A percentile compares a stretch with the other conserved stretches of the same genome.
phyloP scores from a whole-genome alignment of 1,139 yeast species.

The Candida buenavistaensis region DNA sequence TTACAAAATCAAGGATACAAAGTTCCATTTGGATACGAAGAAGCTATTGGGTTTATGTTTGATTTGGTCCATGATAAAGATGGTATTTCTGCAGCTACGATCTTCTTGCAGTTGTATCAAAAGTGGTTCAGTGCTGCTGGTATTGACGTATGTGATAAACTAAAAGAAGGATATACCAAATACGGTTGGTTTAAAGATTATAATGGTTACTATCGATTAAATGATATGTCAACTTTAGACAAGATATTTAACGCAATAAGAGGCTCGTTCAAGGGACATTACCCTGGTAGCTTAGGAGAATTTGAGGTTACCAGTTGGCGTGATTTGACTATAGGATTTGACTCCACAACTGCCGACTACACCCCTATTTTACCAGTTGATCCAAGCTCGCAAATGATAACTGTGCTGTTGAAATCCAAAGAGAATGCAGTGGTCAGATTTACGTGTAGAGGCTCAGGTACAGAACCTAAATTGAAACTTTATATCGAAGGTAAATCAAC shows the following conservation, averaged over 20 bases:
- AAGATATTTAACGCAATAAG: slow-evolving; percentile 54
- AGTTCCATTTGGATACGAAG: slow-evolving; percentile 93
- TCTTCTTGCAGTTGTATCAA: slow-evolving; percentile 74
- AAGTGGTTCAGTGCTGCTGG: slow-evolving; percentile 41
- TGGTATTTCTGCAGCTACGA: slow-evolving; percentile 78
- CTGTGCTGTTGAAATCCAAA: slow-evolving; percentile 42
- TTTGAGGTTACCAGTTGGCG: slow-evolving; percentile 68
- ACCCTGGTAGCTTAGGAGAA: slow-evolving; percentile 49
- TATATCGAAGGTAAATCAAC: slow-evolving; percentile 76
- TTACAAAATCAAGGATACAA: slow-evolving; percentile 59
- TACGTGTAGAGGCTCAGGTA: slow-evolving; percentile 93
- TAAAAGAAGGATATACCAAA: slow-evolving; percentile 57
- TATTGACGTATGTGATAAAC: slow-evolving; percentile 42
- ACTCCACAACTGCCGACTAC: slow-evolving; percentile 60
- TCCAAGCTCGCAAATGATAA: slow-evolving; percentile 80
- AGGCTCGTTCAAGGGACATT: slow-evolving; percentile 33
- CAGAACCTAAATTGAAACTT: slow-evolving; percentile 92
- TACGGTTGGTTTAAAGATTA: slow-evolving; percentile 83
- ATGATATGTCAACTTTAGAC: slow-evolving; percentile 51
- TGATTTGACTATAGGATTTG: slow-evolving; percentile 82
- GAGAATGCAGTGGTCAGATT: slow-evolving; percentile 53
- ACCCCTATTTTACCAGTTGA: slow-evolving; percentile 72
- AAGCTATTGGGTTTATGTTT: slow-evolving; percentile 96
- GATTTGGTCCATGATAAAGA: slow-evolving; percentile 87
- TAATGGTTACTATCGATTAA: slow-evolving; percentile 80